Evolutionary conservation across 2,329 filamentous ascomycete species (phyloP).

Genomic region (Ophiostoma ulmi): DNA sequence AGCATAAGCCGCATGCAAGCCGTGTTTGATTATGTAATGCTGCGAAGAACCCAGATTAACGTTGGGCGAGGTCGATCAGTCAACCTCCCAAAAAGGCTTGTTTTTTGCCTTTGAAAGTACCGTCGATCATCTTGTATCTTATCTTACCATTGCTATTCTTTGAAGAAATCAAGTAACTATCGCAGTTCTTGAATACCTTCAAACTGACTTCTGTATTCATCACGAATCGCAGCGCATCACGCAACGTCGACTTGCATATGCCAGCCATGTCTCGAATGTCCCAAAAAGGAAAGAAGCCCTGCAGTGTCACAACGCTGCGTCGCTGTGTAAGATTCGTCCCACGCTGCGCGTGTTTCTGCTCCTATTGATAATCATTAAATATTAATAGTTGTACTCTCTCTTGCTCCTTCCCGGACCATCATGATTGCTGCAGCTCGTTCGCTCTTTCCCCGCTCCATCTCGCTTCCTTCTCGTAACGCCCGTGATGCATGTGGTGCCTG

Average conservation of each 20-base stretch:
- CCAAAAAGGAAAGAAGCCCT: neutral
- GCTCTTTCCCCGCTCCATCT: neutral
- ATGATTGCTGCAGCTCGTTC: too few relatives aligned
- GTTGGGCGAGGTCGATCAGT: neutral
- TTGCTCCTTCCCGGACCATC: neutral
- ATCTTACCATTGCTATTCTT: neutral
- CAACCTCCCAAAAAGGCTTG: neutral
- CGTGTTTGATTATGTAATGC: neutral
- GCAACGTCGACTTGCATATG: constrained; percentile 5
- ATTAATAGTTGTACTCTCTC: neutral
- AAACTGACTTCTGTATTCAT: neutral
- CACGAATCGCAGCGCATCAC: neutral
- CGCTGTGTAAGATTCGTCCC: neutral
- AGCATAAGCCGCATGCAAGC: neutral
- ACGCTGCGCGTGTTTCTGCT: neutral
- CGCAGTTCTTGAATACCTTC: neutral
- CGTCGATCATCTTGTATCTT: neutral
- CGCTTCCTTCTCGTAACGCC: neutral
- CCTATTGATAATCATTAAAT: neutral
- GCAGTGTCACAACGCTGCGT: neutral
- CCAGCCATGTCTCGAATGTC: constrained; percentile 15
- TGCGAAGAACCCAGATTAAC: neutral
- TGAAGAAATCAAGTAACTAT: too few relatives aligned
- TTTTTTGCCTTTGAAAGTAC: neutral
- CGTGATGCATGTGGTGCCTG: neutral